Percentiles rank a stretch among this genome's conserved stretches.
These are phyloP conservation scores for Zygosaccharomyces pseudobailii DNA, from an alignment of 1,139 yeast species.

Conservation along the genomic window DNA sequence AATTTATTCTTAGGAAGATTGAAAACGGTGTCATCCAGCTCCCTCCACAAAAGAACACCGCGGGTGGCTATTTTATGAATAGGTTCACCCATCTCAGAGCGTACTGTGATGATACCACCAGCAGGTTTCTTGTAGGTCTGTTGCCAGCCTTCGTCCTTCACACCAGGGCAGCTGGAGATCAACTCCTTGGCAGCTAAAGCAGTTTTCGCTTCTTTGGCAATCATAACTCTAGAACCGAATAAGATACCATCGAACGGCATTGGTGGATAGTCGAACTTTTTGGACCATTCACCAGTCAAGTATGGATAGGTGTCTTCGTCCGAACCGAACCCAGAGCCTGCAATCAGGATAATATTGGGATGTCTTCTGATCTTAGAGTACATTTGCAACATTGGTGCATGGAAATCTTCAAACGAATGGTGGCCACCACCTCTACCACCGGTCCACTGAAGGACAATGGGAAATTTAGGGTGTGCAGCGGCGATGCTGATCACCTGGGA, in stretches of 20 bases:
- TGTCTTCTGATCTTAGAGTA: conserved; percentile 92
- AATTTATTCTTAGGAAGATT: conserved; percentile 86
- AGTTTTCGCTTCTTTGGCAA: conserved; percentile 92
- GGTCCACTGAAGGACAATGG: conserved; percentile 97
- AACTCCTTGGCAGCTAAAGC: conserved; percentile 91
- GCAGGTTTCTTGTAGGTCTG: conserved; percentile 89
- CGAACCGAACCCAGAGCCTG: conserved; percentile 98
- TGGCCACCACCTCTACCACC: conserved; percentile 99
- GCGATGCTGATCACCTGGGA: conserved; percentile 85
- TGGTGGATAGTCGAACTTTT: conserved; percentile 80
- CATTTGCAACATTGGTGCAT: conserved; percentile 93
- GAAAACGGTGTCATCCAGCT: conserved; percentile 90
- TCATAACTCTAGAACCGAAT: conserved; percentile 96
- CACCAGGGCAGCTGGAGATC: conserved; percentile 88
- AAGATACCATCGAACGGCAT: conserved; percentile 99
- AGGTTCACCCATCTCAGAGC: conserved; percentile 99
- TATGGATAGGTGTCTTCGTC: conserved; percentile 96
- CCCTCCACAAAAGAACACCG: conserved; percentile 96
- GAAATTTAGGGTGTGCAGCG: conserved; percentile 92
- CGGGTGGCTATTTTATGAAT: conserved; percentile 98
- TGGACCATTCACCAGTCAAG: conserved; percentile 95
- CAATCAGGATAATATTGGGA: conserved; percentile 80
- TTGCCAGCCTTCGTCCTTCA: conserved; percentile 86
- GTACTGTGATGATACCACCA: conserved; percentile 94
- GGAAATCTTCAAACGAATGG: conserved; percentile 98